Evolutionary conservation across 179 eudicot genomes (phyloP).

Genomic region (Silene noctiflora): DNA sequence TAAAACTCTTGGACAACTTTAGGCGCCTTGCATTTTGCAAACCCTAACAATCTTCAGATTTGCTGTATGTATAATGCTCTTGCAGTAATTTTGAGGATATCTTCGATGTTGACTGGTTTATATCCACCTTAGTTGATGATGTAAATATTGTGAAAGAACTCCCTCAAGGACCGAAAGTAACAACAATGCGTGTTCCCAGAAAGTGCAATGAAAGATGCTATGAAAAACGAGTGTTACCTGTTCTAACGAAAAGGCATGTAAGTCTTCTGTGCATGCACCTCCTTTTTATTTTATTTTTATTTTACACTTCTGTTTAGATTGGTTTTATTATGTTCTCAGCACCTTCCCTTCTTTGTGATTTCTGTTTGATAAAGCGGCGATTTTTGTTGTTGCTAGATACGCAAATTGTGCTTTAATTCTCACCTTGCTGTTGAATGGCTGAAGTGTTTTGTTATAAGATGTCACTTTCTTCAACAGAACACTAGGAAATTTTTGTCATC

Average conservation of each 20-base stretch:
- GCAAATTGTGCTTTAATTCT: not conserved
- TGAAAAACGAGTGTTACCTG: slow-evolving; percentile 67
- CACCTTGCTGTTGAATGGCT: slow-evolving; percentile 6
- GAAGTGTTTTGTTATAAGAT: not conserved
- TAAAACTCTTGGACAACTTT: not conserved
- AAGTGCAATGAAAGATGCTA: slow-evolving; percentile 85
- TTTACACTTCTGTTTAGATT: not conserved
- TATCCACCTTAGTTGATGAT: slow-evolving; percentile 63
- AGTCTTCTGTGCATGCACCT: slow-evolving; percentile 38
- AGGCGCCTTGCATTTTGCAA: not conserved
- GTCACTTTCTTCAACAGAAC: not conserved
- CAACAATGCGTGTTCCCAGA: slow-evolving; percentile 87
- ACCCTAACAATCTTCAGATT: slow-evolving; percentile 4
- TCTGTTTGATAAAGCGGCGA: not conserved
- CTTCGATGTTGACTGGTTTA: slow-evolving; percentile 79
- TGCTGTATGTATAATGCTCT: slow-evolving; percentile 25
- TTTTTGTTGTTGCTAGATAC: not conserved
- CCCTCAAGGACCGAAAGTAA: slow-evolving; percentile 62
- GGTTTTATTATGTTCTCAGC: not conserved
- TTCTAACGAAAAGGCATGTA: slow-evolving; percentile 80
- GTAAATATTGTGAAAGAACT: slow-evolving; percentile 72
- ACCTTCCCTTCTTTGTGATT: not conserved
- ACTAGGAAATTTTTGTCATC: not conserved
- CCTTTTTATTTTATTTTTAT: not conserved
- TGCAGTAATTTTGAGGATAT: slow-evolving; percentile 92